phyloP scores from a whole-genome alignment of 257 asterid species.

The Nyctanthes arbortristis region DNA sequence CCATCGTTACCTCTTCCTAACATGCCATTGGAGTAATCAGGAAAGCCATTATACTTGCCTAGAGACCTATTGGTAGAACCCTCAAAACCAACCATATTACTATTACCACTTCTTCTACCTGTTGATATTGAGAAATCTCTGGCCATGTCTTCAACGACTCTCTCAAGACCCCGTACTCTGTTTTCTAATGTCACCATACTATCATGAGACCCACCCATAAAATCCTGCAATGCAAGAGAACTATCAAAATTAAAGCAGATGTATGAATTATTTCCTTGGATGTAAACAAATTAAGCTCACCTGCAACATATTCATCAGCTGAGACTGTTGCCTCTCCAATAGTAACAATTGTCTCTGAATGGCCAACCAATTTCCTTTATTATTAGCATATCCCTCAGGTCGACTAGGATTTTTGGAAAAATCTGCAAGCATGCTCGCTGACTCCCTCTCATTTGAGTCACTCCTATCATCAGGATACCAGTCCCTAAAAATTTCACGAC shows the following conservation, averaged over 20 bases:
- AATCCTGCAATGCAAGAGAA: conserved; percentile 57
- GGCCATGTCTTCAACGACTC: conserved; percentile 98
- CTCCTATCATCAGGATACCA: conserved; percentile 30
- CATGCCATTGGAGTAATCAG: conserved; percentile 77
- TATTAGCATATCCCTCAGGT: conserved; percentile 65
- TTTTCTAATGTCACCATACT: conserved; percentile 94
- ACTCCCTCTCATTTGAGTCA: conserved; percentile 60
- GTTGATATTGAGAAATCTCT: conserved; percentile 83
- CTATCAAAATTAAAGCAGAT: conserved; percentile 23
- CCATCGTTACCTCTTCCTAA: conserved; percentile 67
- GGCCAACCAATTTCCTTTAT: conserved; percentile 84
- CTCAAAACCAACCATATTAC: conserved; percentile 62
- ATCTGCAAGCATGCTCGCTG: conserved; percentile 44
- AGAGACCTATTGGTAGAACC: conserved; percentile 67
- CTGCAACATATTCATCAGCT: conserved; percentile 96
- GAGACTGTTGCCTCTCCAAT: conserved; percentile 91
- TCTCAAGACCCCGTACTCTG: conserved; percentile 94
- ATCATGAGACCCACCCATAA: conserved; percentile 98
- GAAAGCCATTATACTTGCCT: conserved; percentile 73
- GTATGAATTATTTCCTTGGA: conserved; percentile 14
- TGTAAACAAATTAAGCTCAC: conserved; percentile 36
- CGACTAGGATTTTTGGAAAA: conserved; percentile 56
- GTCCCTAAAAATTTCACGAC: conserved; percentile 21
- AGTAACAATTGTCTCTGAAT: conserved; percentile 85
- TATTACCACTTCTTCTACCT: conserved; percentile 71